Evolutionary conservation across 495 filamentous ascomycete species (phyloP).

Genomic region (Penicillium manginii): DNA sequence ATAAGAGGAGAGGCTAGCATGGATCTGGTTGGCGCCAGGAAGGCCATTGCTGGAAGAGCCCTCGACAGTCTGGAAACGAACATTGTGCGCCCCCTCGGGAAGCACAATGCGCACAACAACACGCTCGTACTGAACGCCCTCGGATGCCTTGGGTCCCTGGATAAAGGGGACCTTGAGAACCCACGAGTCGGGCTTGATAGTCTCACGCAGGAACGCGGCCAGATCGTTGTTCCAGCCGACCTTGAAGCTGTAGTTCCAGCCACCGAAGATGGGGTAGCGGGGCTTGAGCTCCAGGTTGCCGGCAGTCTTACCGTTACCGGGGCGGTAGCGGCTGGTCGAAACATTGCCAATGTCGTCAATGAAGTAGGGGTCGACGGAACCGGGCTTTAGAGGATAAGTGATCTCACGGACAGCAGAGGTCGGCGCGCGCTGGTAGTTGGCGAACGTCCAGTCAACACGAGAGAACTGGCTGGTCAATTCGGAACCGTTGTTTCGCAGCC

Average conservation of each 20-base stretch:
- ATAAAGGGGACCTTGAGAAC: constrained; percentile 96
- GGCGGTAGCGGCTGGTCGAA: constrained; percentile 85
- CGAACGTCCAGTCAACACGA: constrained; percentile 78
- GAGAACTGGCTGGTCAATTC: constrained; percentile 82
- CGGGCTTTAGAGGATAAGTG: constrained; percentile 74
- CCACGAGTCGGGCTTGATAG: constrained; percentile 62
- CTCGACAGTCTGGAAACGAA: constrained; percentile 47
- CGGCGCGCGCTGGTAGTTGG: constrained; percentile 72
- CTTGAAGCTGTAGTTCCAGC: constrained; percentile 96
- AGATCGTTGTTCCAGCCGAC: constrained; percentile 93
- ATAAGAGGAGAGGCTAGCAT: constrained; percentile 62
- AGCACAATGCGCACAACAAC: constrained; percentile 80
- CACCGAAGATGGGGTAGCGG: constrained; percentile 90
- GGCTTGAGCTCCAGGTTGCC: constrained; percentile 88
- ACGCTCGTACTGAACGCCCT: constrained; percentile 84
- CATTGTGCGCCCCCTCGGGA: constrained; percentile 89
- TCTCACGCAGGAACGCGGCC: constrained; percentile 69
- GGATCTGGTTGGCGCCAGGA: constrained; percentile 36
- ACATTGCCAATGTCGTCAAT: constrained; percentile 97
- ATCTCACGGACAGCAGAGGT: constrained; percentile 81
- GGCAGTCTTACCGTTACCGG: constrained; percentile 68
- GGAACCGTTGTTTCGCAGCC: constrained; percentile 83
- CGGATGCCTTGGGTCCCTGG: constrained; percentile 82
- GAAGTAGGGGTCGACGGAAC: constrained; percentile 86
- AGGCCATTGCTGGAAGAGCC: constrained; percentile 43